Evolutionary conservation across 1,139 yeast genomes (phyloP).

Genomic region (Geotrichum klebahnii): DNA sequence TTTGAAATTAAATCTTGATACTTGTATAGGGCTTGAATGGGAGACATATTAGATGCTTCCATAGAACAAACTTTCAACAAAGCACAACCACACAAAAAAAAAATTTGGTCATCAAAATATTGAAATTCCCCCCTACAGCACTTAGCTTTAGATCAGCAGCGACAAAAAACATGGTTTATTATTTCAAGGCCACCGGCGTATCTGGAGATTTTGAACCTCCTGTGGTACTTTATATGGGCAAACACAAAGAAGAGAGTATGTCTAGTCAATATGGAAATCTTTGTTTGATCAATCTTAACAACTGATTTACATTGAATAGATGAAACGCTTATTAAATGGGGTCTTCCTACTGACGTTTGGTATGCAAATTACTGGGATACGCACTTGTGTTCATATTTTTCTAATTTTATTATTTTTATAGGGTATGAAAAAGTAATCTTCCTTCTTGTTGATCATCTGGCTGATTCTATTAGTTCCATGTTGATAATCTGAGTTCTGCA

Average conservation of each 20-base stretch:
- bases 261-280: background rate
- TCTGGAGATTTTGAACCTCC: conserved; percentile 37
- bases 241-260: conserved; percentile 63
- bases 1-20: background rate
- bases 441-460: background rate
- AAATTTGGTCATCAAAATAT: background rate
- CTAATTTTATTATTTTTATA: background rate
- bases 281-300: conserved; percentile 5
- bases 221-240: conserved; percentile 61
- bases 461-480: conserved; percentile 51
- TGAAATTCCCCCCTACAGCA: background rate
- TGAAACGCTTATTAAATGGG: conserved; percentile 66
- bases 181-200: conserved; percentile 48
- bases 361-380: conserved; percentile 27
- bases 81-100: no score
- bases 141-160: background rate
- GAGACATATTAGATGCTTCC: no score
- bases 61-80: no score
- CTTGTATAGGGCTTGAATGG: background rate
- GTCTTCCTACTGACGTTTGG: conserved; percentile 71
- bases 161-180: conserved; percentile 52
- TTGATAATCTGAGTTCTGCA: conserved; percentile 74
- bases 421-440: conserved; percentile 11
- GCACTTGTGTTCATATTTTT: no score
- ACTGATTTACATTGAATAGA: no score